Base-by-base conservation (phyloP, 2,329 filamentous ascomycete genomes). In the Metarhizium anisopliae region DNA sequence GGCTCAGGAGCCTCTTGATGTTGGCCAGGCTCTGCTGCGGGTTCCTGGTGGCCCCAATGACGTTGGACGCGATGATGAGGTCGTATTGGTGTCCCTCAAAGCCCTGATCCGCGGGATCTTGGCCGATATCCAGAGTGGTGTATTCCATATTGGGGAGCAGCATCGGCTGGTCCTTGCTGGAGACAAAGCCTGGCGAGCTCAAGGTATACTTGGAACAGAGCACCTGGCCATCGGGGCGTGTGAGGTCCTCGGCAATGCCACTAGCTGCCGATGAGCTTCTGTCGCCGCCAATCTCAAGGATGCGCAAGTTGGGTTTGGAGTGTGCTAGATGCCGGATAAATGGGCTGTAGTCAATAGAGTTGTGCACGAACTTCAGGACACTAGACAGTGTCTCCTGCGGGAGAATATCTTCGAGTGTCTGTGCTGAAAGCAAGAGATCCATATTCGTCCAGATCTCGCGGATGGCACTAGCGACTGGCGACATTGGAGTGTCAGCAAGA, bases 71-170 rank as follows among this genome's bases (percentile, higher is more conserved):
- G 4, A 61, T 38, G 18, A 59, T 50, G 4, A 59, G 49, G 35
- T 59, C 58, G 43, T 49, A 60, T 2, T 45, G 16, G 2, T 36
- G 43, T 18, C 25, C 32, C 2, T 61, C 47, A 20, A 59, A 56
- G 6, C 52, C 58, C 51, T 59, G 58, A 1, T 56, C 20, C 6
- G 10, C 38, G 13, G 32, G 38, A 25, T 59, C 56, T 16, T 53
- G 51, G 3, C 35, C 29, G 16, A 59, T 62, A 47, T 74, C 67
- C 3, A 74, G 58, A 5, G 40, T 51, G n/a, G 56, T 56, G 45
- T 58, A 66, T 2, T 50, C 36, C 13, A 66, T 50, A 18, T 52
- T 58, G 0, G 51, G 2, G 6, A 36, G 35, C 1, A 8, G 7
- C 35, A 25, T 25, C 25, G 25, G 25, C 25, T 25, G 25, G 25